A percentile compares a stretch with the other conserved stretches of the same genome.
Evolutionary conservation across 257 asterid genomes (phyloP).

Genomic region (Salvia hispanica): DNA sequence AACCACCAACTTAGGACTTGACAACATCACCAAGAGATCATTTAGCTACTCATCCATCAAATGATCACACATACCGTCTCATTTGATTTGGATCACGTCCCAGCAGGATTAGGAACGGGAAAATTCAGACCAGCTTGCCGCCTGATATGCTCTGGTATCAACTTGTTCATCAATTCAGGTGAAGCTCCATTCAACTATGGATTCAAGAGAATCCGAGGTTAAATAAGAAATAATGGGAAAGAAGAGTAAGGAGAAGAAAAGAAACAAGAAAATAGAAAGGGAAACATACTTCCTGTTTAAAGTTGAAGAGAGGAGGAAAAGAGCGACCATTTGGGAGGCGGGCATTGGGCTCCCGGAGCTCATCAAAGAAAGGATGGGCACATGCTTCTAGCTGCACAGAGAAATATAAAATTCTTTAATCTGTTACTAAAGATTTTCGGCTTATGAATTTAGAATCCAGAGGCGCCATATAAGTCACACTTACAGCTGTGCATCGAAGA

Average conservation of each 20-base stretch:
- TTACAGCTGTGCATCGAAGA: slow-evolving; percentile 85
- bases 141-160: slow-evolving; percentile 55
- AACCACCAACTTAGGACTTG: slow-evolving; percentile 33
- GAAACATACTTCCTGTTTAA: slow-evolving; percentile 71
- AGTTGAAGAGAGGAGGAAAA: slow-evolving; percentile 78
- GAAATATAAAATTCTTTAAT: not conserved
- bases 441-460: not conserved
- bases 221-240: slow-evolving; percentile 7
- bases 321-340: slow-evolving; percentile 82
- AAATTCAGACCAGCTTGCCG: slow-evolving; percentile 43
- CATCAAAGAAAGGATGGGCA: slow-evolving; percentile 86
- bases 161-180: slow-evolving; percentile 64
- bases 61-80: slow-evolving; percentile 6
- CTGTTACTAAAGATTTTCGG: not conserved
- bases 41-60: slow-evolving; percentile 32
- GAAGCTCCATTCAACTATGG: slow-evolving; percentile 78
- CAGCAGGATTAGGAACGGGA: slow-evolving; percentile 41
- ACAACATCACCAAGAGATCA: slow-evolving; percentile 21
- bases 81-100: slow-evolving; percentile 33
- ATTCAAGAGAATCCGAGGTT: slow-evolving; percentile 21
- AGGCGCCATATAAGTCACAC: slow-evolving; percentile 35
- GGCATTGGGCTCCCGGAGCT: slow-evolving; percentile 79
- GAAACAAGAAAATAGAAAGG: not conserved
- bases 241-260: not conserved
- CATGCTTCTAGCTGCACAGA: slow-evolving; percentile 81